Percentiles rank a stretch among this genome's conserved stretches.
These are phyloP conservation scores for Didymella glomerata DNA, from an alignment of 2,329 filamentous ascomycete genomes.

Conservation along the genomic window DNA sequence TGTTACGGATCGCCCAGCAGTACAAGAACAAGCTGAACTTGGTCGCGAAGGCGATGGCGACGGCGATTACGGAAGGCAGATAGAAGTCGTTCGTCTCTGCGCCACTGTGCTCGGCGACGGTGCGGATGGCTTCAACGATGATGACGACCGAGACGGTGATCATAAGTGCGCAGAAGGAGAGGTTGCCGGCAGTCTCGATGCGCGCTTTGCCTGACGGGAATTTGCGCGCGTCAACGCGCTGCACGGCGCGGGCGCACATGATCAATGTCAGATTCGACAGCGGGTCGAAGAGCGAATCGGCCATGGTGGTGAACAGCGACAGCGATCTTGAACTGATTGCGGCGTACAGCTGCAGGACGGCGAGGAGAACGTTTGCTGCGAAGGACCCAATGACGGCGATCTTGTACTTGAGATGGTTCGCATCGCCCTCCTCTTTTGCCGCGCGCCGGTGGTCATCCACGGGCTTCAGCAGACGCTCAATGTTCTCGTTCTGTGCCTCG, in stretches of 20 bases:
- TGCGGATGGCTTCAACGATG: constrained; percentile 83
- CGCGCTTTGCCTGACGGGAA: constrained; percentile 94
- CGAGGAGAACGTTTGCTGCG: constrained; percentile 79
- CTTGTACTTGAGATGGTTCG: constrained; percentile 79
- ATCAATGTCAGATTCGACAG: constrained; percentile 88
- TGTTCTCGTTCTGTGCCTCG: constrained; percentile 89
- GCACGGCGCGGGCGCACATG: constrained; percentile 85
- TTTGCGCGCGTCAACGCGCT: constrained; percentile 81
- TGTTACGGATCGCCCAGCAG: constrained; percentile 89
- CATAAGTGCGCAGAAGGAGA: constrained; percentile 97
- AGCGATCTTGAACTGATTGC: constrained; percentile 88
- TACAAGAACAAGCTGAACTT: constrained; percentile 88
- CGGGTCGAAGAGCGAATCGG: constrained; percentile 93
- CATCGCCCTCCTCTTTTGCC: constrained; percentile 79
- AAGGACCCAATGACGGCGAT: constrained; percentile 75
- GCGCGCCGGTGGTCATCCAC: constrained; percentile 89
- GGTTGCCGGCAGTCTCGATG: constrained; percentile 95
- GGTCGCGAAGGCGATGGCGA: constrained; percentile 81
- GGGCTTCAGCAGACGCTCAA: constrained; percentile 87
- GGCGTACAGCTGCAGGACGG: constrained; percentile 85
- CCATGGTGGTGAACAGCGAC: constrained; percentile 97
- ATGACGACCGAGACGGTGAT: constrained; percentile 89
- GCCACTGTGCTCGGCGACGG: constrained; percentile 64
- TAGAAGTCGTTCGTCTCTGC: constrained; percentile 70
- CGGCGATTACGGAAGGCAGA: constrained; percentile 83